Evolutionary conservation across 129 eudicot species (phyloP).

Genomic region (Solidago caesia): DNA sequence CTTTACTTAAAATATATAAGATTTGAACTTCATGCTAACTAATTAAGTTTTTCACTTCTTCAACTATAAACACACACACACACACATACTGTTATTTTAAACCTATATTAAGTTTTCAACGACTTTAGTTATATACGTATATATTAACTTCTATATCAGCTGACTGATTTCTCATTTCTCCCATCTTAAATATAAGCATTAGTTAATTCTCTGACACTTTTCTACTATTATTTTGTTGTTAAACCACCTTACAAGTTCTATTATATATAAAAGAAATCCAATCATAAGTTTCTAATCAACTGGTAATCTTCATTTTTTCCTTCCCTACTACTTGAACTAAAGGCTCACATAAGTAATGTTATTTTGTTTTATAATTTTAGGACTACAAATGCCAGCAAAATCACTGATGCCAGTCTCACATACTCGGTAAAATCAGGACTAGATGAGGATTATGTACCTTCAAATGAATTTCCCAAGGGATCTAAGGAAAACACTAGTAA

Average conservation of each 20-base stretch:
- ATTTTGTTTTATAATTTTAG: slow-evolving; percentile 17
- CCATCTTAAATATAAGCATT: no score
- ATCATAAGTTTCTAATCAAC: slow-evolving; percentile 10
- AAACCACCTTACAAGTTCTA: not conserved
- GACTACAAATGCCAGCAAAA: slow-evolving; percentile 26
- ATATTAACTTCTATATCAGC: no score
- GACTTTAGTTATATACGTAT: no score
- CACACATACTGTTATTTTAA: no score
- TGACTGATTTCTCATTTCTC: no score
- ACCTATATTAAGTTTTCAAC: no score
- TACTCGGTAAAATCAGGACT: slow-evolving; percentile 23
- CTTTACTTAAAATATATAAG: no score
- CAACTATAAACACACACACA: no score
- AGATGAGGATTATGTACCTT: slow-evolving; percentile 39
- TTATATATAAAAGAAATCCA: not conserved
- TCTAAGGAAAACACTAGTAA: slow-evolving; percentile 16
- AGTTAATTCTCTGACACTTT: not conserved
- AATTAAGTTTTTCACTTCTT: no score
- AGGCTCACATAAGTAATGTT: not conserved
- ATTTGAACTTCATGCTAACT: no score
- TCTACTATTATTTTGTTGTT: not conserved
- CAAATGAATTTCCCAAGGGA: slow-evolving; percentile 26
- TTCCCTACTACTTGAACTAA: not conserved
- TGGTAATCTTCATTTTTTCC: slow-evolving; percentile 1
- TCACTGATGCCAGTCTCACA: slow-evolving; percentile 21